phyloP scores from a whole-genome alignment of 2,329 filamentous ascomycete species.

The Penicillium corylophilum region DNA sequence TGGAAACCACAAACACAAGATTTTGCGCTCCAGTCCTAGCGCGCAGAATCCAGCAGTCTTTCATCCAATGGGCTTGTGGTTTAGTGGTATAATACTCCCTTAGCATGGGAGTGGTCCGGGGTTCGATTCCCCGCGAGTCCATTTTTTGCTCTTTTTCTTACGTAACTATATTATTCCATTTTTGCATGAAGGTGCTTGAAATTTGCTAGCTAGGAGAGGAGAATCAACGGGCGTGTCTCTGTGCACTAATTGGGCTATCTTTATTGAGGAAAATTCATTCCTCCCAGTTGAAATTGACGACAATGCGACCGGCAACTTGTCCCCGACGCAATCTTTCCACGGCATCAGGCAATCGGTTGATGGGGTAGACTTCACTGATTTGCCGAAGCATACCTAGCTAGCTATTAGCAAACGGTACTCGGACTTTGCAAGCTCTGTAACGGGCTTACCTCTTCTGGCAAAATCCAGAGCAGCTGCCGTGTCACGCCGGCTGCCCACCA shows the following conservation, averaged over 20 bases:
- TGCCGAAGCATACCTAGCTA: constrained; percentile 44
- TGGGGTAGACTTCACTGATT: constrained; percentile 50
- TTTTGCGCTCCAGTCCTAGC: too few relatives aligned
- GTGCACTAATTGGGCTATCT: too few relatives aligned
- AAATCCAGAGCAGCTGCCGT: constrained; percentile 42
- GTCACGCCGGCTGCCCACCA: constrained; percentile 33
- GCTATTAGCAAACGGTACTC: not conserved
- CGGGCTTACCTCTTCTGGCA: constrained; percentile 44
- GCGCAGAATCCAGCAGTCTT: too few relatives aligned
- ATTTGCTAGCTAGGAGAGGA: not conserved
- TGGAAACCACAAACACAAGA: not conserved
- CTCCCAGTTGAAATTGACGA: constrained; percentile 53
- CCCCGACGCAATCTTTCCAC: constrained; percentile 52
- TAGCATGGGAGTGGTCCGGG: constrained; percentile 50
- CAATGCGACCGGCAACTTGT: constrained; percentile 53
- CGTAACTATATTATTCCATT: not conserved
- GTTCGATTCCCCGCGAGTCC: constrained; percentile 52
- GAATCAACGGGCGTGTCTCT: not conserved
- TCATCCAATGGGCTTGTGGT: constrained; percentile 35
- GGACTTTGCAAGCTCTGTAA: not conserved
- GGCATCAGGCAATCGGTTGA: constrained; percentile 51
- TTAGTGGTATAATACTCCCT: constrained; percentile 50
- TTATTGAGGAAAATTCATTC: constrained; percentile 1
- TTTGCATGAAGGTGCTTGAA: not conserved
- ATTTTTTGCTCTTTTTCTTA: constrained; percentile 16